Conservation (phyloP, 495 filamentous ascomycete genomes). For the Margaritispora aquatica region DNA sequence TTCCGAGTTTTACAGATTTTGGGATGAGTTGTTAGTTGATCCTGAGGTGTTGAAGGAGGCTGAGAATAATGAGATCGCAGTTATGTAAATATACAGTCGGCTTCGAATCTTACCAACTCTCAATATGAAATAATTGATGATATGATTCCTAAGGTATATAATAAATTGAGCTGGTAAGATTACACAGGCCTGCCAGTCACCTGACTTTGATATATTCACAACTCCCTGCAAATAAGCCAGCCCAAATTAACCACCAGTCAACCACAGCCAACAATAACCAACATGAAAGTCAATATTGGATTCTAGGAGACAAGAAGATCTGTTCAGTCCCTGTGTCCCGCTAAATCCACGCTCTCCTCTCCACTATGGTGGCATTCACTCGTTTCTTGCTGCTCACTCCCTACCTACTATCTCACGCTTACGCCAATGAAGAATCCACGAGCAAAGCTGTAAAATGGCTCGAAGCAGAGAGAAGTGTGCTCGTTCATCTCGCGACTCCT, state of each 20-base stretch:
- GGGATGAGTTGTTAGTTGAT: background rate
- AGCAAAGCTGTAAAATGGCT: slow-evolving; percentile 8
- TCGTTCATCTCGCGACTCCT: slow-evolving; percentile 8
- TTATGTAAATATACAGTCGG: too few species aligned
- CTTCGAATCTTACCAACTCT: too few species aligned
- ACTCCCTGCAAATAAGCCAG: too few species aligned
- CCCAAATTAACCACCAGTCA: background rate
- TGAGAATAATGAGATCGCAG: too few species aligned
- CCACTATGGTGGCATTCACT: background rate
- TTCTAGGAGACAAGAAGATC: background rate
- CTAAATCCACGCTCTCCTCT: background rate
- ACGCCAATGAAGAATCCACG: background rate
- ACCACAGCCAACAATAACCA: background rate
- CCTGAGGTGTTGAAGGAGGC: too few species aligned
- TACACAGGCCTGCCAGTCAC: background rate
- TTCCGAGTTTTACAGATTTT: background rate
- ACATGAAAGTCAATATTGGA: background rate
- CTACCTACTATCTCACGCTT: background rate
- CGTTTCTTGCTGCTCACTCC: background rate
- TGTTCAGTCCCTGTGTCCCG: background rate
- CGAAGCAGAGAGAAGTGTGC: slow-evolving; percentile 3
- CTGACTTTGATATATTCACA: background rate
- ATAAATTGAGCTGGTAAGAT: too few species aligned
- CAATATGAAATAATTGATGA: too few species aligned
- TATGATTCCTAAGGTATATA: too few species aligned